Percentiles rank a stretch among this genome's conserved stretches.
phyloP scores from a whole-genome alignment of 2,329 filamentous ascomycete species.

The Verticillium albo-atrum region DNA sequence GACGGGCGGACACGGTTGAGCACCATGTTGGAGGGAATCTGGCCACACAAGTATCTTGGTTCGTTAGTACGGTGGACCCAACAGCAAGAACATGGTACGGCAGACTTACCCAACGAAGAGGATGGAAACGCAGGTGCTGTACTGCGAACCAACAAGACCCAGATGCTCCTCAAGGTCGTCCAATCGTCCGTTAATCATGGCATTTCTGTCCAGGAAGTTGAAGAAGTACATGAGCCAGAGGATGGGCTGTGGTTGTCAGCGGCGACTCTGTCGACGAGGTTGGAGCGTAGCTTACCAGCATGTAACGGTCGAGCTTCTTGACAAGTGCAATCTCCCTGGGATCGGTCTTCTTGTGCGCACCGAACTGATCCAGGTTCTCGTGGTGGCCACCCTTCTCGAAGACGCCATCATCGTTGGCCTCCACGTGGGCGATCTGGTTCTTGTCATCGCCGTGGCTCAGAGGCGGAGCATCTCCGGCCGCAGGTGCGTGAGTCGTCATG shows the following conservation, averaged over 20 bases:
- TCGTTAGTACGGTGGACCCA: not conserved
- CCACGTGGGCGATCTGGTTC: slow-evolving; percentile 1
- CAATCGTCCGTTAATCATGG: slow-evolving; percentile 23
- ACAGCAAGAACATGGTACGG: too few species aligned
- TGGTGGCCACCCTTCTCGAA: slow-evolving; percentile 8
- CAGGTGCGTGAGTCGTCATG: not conserved
- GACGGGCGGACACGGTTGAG: slow-evolving; percentile 21
- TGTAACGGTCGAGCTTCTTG: slow-evolving; percentile 27
- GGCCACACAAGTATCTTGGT: slow-evolving; percentile 9
- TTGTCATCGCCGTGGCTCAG: not conserved
- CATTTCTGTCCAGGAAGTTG: slow-evolving; percentile 22
- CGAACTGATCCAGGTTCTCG: slow-evolving; percentile 28
- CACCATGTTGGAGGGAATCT: slow-evolving; percentile 29
- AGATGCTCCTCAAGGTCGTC: slow-evolving; percentile 21
- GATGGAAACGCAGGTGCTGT: slow-evolving; percentile 20
- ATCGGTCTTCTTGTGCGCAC: slow-evolving; percentile 32
- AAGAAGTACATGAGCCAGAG: slow-evolving; percentile 17
- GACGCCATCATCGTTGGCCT: slow-evolving; percentile 4
- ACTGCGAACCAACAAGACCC: slow-evolving; percentile 19
- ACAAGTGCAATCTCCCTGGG: slow-evolving; percentile 30
- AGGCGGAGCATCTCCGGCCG: not conserved
- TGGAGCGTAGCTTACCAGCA: slow-evolving; percentile 16
- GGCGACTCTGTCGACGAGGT: not conserved
- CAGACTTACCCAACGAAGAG: slow-evolving; percentile 9
- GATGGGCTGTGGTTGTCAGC: slow-evolving; percentile 4